Base-by-base conservation (phyloP, 352 stramenopile genomes). In the Phytophthora pseudosyringae region DNA sequence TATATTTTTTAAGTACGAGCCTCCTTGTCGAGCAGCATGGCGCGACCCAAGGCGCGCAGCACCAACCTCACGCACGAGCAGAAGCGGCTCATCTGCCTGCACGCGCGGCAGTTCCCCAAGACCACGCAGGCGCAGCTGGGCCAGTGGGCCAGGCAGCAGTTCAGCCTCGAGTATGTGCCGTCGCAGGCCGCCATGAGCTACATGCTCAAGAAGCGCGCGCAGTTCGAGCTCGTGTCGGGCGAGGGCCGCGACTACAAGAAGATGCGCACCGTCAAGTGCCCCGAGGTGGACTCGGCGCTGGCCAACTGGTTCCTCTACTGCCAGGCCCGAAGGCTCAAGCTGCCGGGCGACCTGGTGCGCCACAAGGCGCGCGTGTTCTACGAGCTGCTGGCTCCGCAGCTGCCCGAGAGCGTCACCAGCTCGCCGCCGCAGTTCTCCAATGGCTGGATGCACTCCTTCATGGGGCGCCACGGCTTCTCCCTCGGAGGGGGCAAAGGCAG, bases 371-470 rank as follows among this genome's bases (percentile, higher is more conserved):
- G 78, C 8, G 60, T 76, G 0, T 88, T 92, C 58, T 91, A 86
- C 54, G 83, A 88, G 29, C 55, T 90, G 13, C 73, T 94, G 76
- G 62, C 69, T 2, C 64, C 78, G 26, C 68, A 81, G n/a, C 47
- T 78, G 33, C 55, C 61, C 10, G 56, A 68, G 46, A 70, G 58
- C 43, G 53, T 71, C 40, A 67, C 69, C 13, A 61, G 66, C 38
- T 62, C 81, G 9, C 74, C 79, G 41, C 86, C 84, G 33, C 81
- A 91, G 65, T 95, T 95, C 57, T 95, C 84, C n/a, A 95, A 95
- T 61, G 86, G 86, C 1, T 95, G 86, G 86, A 78, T 95, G 73
- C 85, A 91, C 55, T 93, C 83, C 29, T 95, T 93, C 53, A 86
- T 93, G 71, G 79, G 74, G 4, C 73, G 86, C 40, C 83, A 94